Conservation (phyloP, 2,329 filamentous ascomycete species). For the Tolypocladium pustulatum region DNA sequence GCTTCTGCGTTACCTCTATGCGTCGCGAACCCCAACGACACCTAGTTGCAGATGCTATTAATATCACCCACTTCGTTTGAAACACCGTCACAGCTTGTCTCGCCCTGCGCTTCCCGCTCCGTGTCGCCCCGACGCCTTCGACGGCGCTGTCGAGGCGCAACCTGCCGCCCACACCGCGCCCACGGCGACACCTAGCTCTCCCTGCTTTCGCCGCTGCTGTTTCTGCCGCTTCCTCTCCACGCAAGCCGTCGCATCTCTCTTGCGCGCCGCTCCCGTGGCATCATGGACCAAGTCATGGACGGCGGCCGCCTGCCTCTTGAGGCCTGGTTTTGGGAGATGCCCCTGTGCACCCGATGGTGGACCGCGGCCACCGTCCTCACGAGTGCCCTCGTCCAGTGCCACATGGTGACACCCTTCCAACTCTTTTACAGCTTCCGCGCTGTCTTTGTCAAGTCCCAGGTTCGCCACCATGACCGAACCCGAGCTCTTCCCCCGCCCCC, state of each 20-base stretch:
- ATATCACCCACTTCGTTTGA: background rate
- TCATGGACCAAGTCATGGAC: conserved; percentile 50
- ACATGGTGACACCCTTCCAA: conserved; percentile 86
- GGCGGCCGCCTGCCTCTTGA: conserved; percentile 69
- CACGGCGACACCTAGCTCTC: background rate
- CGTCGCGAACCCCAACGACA: background rate
- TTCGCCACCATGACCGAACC: conserved; percentile 20
- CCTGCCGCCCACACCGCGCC: background rate
- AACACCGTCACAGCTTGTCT: background rate
- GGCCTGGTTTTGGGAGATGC: conserved; percentile 99
- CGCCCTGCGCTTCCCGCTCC: background rate
- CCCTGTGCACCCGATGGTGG: conserved; percentile 92
- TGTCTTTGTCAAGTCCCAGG: conserved; percentile 87
- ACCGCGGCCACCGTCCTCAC: conserved; percentile 84
- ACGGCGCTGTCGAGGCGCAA: background rate
- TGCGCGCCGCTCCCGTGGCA: background rate
- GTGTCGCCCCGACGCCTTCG: background rate
- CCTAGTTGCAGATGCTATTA: background rate
- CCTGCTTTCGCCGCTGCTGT: background rate
- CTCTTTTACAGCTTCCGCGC: conserved; percentile 93
- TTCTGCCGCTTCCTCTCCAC: background rate
- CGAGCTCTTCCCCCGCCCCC: background rate
- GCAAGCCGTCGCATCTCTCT: background rate
- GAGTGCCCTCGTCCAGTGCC: conserved; percentile 84
- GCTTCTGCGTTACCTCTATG: background rate